These are phyloP conservation scores for Erodium texanum DNA, from an alignment of 441 rosid species.

Conservation along the genomic window DNA sequence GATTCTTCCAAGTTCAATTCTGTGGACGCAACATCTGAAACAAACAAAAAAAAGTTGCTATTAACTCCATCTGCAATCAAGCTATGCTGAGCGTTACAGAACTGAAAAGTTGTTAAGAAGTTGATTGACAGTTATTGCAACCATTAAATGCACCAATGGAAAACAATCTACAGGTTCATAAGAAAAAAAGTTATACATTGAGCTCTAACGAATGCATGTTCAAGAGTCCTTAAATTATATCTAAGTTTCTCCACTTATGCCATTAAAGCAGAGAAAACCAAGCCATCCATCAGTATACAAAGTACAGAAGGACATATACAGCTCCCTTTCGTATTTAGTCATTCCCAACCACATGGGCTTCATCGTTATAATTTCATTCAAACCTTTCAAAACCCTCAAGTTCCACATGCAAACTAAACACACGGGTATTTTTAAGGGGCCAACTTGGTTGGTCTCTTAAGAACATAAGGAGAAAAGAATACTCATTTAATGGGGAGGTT, in stretches of 20 bases:
- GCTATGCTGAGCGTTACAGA: background rate
- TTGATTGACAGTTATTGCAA: background rate
- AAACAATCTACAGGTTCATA: too few relatives aligned
- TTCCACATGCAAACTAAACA: background rate
- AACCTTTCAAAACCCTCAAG: background rate
- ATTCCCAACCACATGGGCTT: background rate
- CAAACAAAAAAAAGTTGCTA: conserved; percentile 11
- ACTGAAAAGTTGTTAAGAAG: background rate
- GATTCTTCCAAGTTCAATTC: conserved; percentile 67
- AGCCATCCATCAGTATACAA: background rate
- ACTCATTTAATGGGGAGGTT: too few relatives aligned
- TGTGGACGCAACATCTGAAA: conserved; percentile 52
- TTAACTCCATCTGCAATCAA: conserved; percentile 9
- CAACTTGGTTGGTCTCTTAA: background rate
- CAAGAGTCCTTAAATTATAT: too few relatives aligned
- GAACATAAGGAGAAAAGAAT: background rate
- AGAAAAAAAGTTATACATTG: background rate
- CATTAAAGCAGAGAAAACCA: background rate
- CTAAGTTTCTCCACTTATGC: background rate
- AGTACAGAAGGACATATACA: background rate
- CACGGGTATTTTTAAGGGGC: background rate
- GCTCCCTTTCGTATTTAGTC: background rate
- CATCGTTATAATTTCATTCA: background rate
- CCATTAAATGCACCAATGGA: background rate
- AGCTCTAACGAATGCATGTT: background rate